Evolutionary conservation across 1,284 basidiomycete genomes (phyloP).

Genomic region (Pholiota adiposa): DNA sequence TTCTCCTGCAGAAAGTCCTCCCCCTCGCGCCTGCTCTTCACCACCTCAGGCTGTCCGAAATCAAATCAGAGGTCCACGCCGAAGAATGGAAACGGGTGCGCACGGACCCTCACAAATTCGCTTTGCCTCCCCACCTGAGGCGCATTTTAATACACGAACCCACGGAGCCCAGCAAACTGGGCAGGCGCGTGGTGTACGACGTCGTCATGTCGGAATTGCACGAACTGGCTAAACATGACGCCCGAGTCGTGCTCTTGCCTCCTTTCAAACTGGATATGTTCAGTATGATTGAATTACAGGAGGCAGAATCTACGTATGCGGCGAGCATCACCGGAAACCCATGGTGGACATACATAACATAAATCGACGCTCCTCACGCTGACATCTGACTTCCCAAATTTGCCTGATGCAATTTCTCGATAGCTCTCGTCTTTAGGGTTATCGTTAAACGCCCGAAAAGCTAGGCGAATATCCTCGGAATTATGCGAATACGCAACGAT

Average conservation of each 20-base stretch:
- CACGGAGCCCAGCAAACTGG: constrained; percentile 13
- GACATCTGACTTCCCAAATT: too few species aligned
- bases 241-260: constrained; percentile 11
- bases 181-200: constrained; percentile 6
- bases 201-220: constrained; percentile 18
- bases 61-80: constrained; percentile 18
- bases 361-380: too few species aligned
- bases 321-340: background rate
- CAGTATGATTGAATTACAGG: constrained; percentile 21
- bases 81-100: constrained; percentile 13
- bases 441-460: too few species aligned
- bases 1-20: constrained; percentile 16
- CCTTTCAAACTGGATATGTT: constrained; percentile 21
- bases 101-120: background rate
- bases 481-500: too few species aligned
- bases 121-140: constrained; percentile 10
- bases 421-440: too few species aligned
- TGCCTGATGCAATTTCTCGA: too few species aligned
- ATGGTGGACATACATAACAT: too few species aligned
- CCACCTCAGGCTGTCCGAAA: constrained; percentile 21
- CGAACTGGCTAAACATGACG: constrained; percentile 5
- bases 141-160: constrained; percentile 22
- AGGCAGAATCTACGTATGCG: constrained; percentile 19
- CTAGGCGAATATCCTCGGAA: too few species aligned
- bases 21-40: constrained; percentile 18